phyloP scores from a whole-genome alignment of 164 flowering plant species.

The Nymphaea colorata region DNA sequence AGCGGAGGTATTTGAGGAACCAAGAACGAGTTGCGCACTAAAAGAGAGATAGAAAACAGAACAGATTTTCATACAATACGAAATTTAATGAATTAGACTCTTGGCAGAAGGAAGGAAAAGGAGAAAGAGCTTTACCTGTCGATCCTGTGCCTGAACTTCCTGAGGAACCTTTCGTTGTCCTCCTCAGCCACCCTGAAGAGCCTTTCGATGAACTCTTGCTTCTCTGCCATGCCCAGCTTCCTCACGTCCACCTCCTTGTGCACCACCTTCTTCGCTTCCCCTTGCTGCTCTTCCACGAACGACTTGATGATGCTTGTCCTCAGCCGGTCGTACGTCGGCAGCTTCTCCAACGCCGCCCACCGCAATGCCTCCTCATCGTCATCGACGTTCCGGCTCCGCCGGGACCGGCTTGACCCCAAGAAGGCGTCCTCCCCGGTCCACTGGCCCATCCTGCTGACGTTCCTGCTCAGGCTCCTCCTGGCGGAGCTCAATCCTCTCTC shows the following conservation, averaged over 20 bases:
- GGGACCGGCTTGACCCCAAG: background rate
- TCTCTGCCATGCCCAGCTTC: constrained; percentile 1
- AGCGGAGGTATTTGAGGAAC: too few relatives aligned
- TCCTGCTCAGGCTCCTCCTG: constrained; percentile 7
- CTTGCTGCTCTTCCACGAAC: background rate
- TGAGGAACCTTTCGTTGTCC: constrained; percentile 3
- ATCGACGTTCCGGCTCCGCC: background rate
- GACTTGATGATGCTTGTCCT: constrained; percentile 2
- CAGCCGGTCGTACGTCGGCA: constrained; percentile 5
- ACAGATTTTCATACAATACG: too few relatives aligned
- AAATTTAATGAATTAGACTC: too few relatives aligned
- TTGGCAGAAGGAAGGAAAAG: background rate
- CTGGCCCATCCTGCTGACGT: constrained; percentile 17
- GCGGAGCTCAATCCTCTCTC: constrained; percentile 16
- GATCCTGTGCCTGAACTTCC: constrained; percentile 4
- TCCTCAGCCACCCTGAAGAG: constrained; percentile 3
- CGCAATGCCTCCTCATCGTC: constrained; percentile 5
- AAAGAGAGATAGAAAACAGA: too few relatives aligned
- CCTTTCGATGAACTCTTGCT: constrained; percentile 1
- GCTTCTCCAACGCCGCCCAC: constrained; percentile 16
- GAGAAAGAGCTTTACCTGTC: background rate
- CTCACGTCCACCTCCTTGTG: constrained; percentile 13
- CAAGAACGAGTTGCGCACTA: too few relatives aligned
- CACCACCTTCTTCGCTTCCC: background rate
- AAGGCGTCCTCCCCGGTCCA: constrained; percentile 21